phyloP scores from a whole-genome alignment of 495 filamentous ascomycete species.

The Talaromyces adpressus region DNA sequence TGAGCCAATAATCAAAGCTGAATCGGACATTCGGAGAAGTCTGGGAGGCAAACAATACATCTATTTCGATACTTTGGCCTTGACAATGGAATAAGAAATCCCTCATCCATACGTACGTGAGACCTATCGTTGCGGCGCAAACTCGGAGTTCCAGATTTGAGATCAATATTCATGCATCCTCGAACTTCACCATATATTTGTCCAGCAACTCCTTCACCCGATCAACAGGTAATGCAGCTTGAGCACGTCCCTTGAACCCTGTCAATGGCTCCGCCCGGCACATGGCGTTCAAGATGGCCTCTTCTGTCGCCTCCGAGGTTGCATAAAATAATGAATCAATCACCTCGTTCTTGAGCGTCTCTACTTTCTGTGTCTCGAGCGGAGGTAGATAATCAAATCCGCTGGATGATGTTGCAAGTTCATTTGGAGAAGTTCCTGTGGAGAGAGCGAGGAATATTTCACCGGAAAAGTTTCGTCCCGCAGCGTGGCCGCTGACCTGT shows the following conservation, averaged over 20 bases:
- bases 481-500: background rate
- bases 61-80: background rate
- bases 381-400: background rate
- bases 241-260: background rate
- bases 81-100: background rate
- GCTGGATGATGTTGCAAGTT: background rate
- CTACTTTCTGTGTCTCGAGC: background rate
- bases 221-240: background rate
- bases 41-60: background rate
- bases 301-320: background rate
- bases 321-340: constrained; percentile 3
- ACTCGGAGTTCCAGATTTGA: background rate
- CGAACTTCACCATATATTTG: background rate
- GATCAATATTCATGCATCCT: background rate
- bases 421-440: background rate
- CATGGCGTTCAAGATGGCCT: constrained; percentile 2
- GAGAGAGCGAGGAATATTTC: background rate
- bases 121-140: background rate
- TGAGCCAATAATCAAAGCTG: background rate
- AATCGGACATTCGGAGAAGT: background rate
- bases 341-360: constrained; percentile 2
- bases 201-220: constrained; percentile 2
- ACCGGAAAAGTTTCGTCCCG: constrained; percentile 1
- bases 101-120: background rate
- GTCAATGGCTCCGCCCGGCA: background rate